A percentile compares a stretch with the other conserved stretches of the same genome.
These are phyloP conservation scores for Leishmania guyanensis DNA, from an alignment of 208 protist genomes.

Conservation along the genomic window DNA sequence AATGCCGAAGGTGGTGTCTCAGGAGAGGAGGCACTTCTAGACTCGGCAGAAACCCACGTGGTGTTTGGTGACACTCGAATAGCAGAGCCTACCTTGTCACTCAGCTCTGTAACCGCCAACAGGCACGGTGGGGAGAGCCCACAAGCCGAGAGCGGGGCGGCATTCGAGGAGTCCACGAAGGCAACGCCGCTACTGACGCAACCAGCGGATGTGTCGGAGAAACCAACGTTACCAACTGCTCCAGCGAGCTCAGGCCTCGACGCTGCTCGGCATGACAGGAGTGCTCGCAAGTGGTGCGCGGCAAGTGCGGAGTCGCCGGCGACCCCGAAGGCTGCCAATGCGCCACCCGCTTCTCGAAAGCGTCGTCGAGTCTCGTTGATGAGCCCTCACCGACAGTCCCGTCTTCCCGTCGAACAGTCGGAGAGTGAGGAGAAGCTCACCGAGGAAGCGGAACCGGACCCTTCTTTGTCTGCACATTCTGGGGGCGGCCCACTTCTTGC, in stretches of 20 bases:
- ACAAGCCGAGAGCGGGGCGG: too few species aligned
- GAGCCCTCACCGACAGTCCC: background rate
- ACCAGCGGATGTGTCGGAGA: background rate
- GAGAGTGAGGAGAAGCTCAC: background rate
- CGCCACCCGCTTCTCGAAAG: slow-evolving; percentile 12
- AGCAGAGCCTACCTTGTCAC: background rate
- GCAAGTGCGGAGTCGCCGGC: background rate
- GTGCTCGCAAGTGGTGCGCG: too few species aligned
- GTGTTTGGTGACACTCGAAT: background rate
- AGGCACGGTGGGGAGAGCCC: background rate
- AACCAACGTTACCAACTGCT: background rate
- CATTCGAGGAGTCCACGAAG: background rate
- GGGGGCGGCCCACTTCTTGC: too few species aligned
- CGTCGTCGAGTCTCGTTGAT: slow-evolving; percentile 8
- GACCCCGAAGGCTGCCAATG: background rate
- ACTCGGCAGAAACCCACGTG: background rate
- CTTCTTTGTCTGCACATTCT: background rate
- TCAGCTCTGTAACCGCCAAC: background rate
- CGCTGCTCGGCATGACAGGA: background rate
- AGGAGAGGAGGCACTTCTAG: background rate
- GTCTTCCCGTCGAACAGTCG: background rate
- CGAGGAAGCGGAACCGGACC: background rate
- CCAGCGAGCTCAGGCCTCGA: background rate
- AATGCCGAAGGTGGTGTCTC: background rate
- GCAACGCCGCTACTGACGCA: background rate